phyloP scores from a whole-genome alignment of 2,329 filamentous ascomycete genomes.

The Coniochaeta sp. region DNA sequence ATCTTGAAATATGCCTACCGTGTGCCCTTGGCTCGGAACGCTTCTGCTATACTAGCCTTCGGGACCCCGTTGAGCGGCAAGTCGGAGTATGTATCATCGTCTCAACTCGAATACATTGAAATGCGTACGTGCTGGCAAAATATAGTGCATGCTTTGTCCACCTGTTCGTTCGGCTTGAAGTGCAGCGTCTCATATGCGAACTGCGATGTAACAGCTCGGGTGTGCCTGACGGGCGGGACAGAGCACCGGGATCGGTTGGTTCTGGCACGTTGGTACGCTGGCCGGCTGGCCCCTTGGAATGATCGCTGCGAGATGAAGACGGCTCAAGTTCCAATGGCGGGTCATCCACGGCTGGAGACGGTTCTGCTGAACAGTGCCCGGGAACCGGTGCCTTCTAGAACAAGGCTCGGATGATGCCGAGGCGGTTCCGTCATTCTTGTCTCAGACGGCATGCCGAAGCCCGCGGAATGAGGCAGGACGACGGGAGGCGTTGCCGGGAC shows the following conservation, averaged over 20 bases:
- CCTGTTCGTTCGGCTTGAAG: slow-evolving; percentile 5
- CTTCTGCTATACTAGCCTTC: too few relatives aligned
- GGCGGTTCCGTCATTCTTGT: neutral
- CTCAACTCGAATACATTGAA: neutral
- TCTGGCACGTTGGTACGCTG: neutral
- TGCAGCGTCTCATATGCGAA: slow-evolving; percentile 7
- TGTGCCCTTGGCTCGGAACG: too few relatives aligned
- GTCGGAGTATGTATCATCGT: neutral
- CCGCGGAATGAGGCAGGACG: neutral
- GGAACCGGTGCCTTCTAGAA: neutral
- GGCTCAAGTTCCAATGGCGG: neutral
- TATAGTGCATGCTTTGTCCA: neutral
- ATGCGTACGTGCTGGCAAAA: neutral
- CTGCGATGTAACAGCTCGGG: slow-evolving; percentile 18
- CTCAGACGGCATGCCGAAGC: neutral
- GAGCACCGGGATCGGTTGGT: neutral
- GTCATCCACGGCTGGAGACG: neutral
- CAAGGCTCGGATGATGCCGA: slow-evolving; percentile 3
- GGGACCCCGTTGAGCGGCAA: too few relatives aligned
- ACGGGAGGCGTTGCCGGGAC: neutral
- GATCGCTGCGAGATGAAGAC: neutral
- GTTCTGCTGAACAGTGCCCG: neutral
- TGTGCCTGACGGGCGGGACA: neutral
- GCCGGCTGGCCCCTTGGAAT: neutral
- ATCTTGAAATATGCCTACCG: too few relatives aligned